Evolutionary conservation across 225 moss, liverwort and hornwort genomes (phyloP), one percentile per base, ranked within the genome.

Genomic region (Ulota crispa): DNA sequence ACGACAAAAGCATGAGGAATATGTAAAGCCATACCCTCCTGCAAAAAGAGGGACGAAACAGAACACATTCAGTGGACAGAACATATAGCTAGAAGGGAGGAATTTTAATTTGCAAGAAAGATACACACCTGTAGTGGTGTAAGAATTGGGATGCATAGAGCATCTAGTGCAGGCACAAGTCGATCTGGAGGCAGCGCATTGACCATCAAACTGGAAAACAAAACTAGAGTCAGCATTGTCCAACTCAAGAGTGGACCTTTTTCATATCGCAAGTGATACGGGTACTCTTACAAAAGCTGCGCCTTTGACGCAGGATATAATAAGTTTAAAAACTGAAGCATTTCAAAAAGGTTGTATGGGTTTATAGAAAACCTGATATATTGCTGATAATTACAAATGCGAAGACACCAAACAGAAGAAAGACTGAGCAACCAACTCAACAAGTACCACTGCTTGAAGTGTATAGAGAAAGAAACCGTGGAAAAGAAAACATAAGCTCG

Each of bases 111-210:
- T 54, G 53, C 10, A 82, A 82, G 61, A 65, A 81, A 55, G 56
- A 54, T 61, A 83, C 66, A 82, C 69, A 98, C 98, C 88, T 91
- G 89, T 80, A 99, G 72, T 68, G 93, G 95, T 50, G 88, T 85
- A 68, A 94, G 57, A 68, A 99, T 89, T 27, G 98, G 98, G 61
- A 96, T 85, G 90, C 94, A 99, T 45, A 99, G 90, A 68, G 91
- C 92, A 84, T 95, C 94, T 73, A 99, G 87, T 37, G 94, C 96
- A 85, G 89, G 85, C 75, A 87, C 86, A 59, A 96, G 85, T 82
- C 84, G 90, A 64, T 92, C 90, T 79, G 85, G 76, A 78, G 98
- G 93, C 83, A 99, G 87, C 64, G 93, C 89, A 78, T 89, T 99
- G 64, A 99, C 90, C 82, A 92, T 92, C 81, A 94, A 88, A 91